Evolutionary conservation across 129 eudicot species (phyloP).

Genomic region (Dittrichia graveolens): DNA sequence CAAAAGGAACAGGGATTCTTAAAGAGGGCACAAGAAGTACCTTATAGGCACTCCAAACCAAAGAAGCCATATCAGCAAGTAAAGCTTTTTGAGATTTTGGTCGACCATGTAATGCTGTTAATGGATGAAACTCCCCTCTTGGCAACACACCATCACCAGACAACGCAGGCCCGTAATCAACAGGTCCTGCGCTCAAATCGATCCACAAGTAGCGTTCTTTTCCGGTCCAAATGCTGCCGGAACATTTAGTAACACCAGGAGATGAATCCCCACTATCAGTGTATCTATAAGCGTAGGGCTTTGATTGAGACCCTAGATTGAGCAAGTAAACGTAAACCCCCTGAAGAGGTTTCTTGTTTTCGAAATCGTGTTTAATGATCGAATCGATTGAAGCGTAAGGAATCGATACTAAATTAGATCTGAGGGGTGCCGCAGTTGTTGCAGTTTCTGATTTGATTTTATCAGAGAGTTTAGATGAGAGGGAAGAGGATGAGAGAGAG

Average conservation of each 20-base stretch:
- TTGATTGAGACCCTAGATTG: constrained; percentile 60
- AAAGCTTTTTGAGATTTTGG: constrained; percentile 80
- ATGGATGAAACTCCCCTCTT: constrained; percentile 84
- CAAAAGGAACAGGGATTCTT: constrained; percentile 81
- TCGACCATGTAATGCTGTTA: constrained; percentile 67
- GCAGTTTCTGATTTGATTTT: constrained; percentile 44
- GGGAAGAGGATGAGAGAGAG: constrained; percentile 54
- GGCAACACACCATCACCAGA: constrained; percentile 94
- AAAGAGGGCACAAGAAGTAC: constrained; percentile 81
- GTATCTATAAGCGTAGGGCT: constrained; percentile 73
- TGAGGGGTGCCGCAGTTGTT: constrained; percentile 48
- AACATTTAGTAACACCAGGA: constrained; percentile 59
- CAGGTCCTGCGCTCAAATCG: constrained; percentile 96
- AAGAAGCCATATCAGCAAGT: constrained; percentile 71
- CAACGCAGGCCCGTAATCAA: constrained; percentile 89
- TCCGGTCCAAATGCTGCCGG: constrained; percentile 77
- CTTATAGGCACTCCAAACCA: constrained; percentile 90
- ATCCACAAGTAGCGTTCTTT: constrained; percentile 79
- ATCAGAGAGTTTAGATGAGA: constrained; percentile 38
- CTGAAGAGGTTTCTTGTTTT: constrained; percentile 41
- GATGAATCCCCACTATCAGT: constrained; percentile 57
- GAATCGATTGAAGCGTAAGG: constrained; percentile 46
- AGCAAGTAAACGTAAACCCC: constrained; percentile 58
- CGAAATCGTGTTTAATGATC: constrained; percentile 50
- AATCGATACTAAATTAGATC: constrained; percentile 55